Evolutionary conservation across 2,329 filamentous ascomycete genomes (phyloP).

Genomic region (Ascochyta lentis): DNA sequence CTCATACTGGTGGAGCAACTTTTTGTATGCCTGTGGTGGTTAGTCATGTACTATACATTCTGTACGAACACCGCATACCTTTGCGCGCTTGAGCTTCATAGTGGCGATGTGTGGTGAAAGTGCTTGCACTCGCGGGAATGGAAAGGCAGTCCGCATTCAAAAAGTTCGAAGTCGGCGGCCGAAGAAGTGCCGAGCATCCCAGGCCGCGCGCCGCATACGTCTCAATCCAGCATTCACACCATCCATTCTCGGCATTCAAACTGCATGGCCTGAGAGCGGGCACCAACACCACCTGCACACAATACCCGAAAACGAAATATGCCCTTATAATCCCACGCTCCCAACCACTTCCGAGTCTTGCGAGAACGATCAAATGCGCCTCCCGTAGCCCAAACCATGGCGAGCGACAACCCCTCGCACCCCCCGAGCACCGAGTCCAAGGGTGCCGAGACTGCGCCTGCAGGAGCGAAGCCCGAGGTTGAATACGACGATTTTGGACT

Average conservation of each 20-base stretch:
- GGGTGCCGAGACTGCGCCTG: constrained; percentile 21
- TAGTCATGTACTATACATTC: constrained; percentile 61
- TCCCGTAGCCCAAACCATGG: constrained; percentile 30
- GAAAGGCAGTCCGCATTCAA: constrained; percentile 1
- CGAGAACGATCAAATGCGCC: constrained; percentile 4
- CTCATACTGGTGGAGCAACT: constrained; percentile 92
- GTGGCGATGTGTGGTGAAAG: constrained; percentile 13
- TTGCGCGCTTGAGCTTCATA: constrained; percentile 45
- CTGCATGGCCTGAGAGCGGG: not conserved
- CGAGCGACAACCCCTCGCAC: constrained; percentile 39
- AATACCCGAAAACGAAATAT: constrained; percentile 3
- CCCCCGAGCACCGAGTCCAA: constrained; percentile 36
- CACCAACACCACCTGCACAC: constrained; percentile 9
- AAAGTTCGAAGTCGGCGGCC: constrained; percentile 8
- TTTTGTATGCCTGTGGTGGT: constrained; percentile 78
- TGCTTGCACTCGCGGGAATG: not conserved
- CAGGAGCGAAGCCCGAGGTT: constrained; percentile 24
- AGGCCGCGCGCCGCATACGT: not conserved
- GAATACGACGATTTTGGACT: constrained; percentile 76
- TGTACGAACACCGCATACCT: constrained; percentile 21
- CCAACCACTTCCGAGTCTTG: no score
- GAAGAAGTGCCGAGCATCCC: not conserved
- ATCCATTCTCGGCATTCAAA: constrained; percentile 9
- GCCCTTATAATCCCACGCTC: constrained; percentile 7
- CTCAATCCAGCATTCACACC: not conserved